Conservation (phyloP, 306 rosid species). For the Vigna trinervia region DNA sequence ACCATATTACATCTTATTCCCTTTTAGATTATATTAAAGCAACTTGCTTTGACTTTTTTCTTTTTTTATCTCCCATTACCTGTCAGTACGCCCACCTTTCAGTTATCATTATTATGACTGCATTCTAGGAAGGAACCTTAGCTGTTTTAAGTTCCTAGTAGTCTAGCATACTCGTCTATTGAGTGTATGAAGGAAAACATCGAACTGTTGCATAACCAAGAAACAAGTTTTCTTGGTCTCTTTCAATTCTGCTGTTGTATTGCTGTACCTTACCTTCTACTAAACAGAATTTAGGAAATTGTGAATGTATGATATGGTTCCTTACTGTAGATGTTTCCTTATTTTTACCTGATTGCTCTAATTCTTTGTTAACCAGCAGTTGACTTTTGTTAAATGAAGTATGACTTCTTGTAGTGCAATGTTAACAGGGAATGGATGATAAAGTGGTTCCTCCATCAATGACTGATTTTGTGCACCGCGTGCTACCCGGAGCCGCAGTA, state of each 20-base stretch:
- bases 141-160: slow-evolving; percentile 8
- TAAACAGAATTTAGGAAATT: slow-evolving; percentile 20
- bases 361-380: slow-evolving; percentile 24
- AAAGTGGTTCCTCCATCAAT: slow-evolving; percentile 87
- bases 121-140: slow-evolving; percentile 4
- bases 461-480: slow-evolving; percentile 96
- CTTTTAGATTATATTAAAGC: slow-evolving; percentile 5
- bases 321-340: slow-evolving; percentile 2
- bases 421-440: slow-evolving; percentile 96
- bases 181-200: slow-evolving; percentile 1
- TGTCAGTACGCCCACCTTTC: neutral
- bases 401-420: slow-evolving; percentile 44
- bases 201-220: slow-evolving; percentile 13
- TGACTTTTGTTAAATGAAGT: neutral
- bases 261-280: slow-evolving; percentile 13
- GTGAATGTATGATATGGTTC: neutral
- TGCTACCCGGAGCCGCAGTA: slow-evolving; percentile 91
- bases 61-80: slow-evolving; percentile 8
- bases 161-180: slow-evolving; percentile 1
- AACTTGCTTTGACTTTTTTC: neutral
- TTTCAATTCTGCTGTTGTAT: neutral
- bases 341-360: slow-evolving; percentile 4
- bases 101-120: neutral
- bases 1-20: neutral
- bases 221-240: neutral